phyloP scores from a whole-genome alignment of 768 basidiomycete genomes.

The Glaciozyma antarctica region DNA sequence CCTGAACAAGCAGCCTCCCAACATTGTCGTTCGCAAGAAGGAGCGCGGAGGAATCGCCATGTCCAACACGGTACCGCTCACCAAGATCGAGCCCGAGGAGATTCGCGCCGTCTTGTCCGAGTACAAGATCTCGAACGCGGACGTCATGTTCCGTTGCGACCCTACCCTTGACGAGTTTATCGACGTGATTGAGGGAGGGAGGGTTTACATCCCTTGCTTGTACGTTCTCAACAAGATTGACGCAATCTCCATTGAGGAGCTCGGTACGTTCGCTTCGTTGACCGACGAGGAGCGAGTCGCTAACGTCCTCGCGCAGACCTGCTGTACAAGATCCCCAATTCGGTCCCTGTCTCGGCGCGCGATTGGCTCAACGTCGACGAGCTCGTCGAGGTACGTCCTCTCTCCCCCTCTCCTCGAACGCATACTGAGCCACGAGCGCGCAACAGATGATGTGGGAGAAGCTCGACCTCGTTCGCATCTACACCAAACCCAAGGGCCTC shows the following conservation, averaged over 20 bases:
- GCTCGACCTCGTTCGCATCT: constrained; percentile 80
- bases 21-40: constrained; percentile 50
- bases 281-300: constrained; percentile 4
- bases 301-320: constrained; percentile 38
- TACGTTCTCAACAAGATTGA: constrained; percentile 86
- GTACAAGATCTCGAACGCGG: constrained; percentile 73
- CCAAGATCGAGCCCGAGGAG: constrained; percentile 89
- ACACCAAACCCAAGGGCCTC: constrained; percentile 88
- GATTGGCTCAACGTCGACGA: constrained; percentile 98
- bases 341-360: constrained; percentile 84
- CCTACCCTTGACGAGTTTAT: constrained; percentile 93
- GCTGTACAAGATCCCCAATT: constrained; percentile 80
- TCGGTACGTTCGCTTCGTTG: constrained; percentile 54
- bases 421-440: neutral
- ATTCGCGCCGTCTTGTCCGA: constrained; percentile 82
- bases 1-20: constrained; percentile 87
- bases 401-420: neutral
- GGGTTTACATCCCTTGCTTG: constrained; percentile 88
- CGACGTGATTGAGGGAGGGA: constrained; percentile 92
- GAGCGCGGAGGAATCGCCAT: constrained; percentile 87
- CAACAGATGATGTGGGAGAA: constrained; percentile 73
- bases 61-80: constrained; percentile 91
- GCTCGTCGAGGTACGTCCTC: constrained; percentile 50
- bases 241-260: constrained; percentile 95
- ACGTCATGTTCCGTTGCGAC: constrained; percentile 84